Evolutionary conservation across 371 early-diverging fungal species (phyloP), one percentile per base, ranked within the genome.

Genomic region (Mucor ambiguus): DNA sequence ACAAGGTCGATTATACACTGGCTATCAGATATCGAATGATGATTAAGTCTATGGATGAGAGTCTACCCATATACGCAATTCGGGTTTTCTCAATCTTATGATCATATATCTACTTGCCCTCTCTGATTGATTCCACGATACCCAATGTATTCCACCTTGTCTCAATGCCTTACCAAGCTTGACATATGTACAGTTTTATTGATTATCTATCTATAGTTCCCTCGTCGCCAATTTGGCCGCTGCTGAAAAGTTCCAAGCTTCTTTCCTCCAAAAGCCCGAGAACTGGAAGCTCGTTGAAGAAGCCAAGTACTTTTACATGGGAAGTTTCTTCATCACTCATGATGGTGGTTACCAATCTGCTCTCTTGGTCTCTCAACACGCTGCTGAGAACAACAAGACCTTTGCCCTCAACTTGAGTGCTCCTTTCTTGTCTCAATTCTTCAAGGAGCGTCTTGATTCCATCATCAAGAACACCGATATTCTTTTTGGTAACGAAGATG

Each of bases 401-500:
- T 93, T 96, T 76, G 84, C 89, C 61, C 85, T 96, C 85, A 98
- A 98, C 88, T 77, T 98, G 75, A 95, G 96, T 61, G 98, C 98
- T 37, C 96, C 97, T 49, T 98, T 96, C 86, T 85, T 97, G 61
- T 85, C 94, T 56, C 92, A 95, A 81, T 95, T 96, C 90, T 97
- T 96, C 88, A 92, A 86, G 79, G 84, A 90, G 60, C 88, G 86
- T 61, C 73, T 97, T 68, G 90, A 92, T 65, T 85, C 86, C 63
- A 81, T 91, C 33, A 68, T 92, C 61, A 92, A 93, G 49, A 96
- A 96, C 84, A 86, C 90, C 70, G 95, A 97, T 76, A 74, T 95
- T 52, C 76, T 98, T 66, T 96, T 97, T 77, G 97, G 97, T 79
- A 98, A 98, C 78, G 98, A 98, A 76, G 85, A 92, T 73, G 98